Conservation (phyloP, 2,329 filamentous ascomycete genomes). For the Xylariales sp. region DNA sequence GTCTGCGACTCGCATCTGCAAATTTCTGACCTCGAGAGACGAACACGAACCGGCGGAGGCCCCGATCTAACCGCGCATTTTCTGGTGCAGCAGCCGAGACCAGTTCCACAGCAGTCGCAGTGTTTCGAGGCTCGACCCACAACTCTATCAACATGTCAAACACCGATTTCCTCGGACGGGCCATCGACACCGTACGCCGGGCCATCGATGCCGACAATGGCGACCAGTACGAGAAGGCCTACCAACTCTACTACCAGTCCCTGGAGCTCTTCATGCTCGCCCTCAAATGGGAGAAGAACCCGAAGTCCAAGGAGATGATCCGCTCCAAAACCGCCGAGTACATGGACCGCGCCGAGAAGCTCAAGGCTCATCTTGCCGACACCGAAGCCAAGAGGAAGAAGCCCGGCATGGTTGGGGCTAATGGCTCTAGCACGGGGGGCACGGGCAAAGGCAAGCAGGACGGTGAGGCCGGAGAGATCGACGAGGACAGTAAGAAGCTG, state of each 20-base stretch:
- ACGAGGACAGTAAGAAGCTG: slow-evolving; percentile 94
- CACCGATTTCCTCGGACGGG: slow-evolving; percentile 93
- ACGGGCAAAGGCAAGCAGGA: slow-evolving; percentile 55
- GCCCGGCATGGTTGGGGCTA: slow-evolving; percentile 66
- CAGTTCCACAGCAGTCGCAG: too few species aligned
- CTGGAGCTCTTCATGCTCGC: slow-evolving; percentile 99
- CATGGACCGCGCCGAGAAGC: slow-evolving; percentile 97
- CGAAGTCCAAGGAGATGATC: slow-evolving; percentile 95
- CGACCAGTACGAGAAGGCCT: slow-evolving; percentile 95
- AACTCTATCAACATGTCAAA: slow-evolving; percentile 69
- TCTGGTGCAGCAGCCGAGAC: too few species aligned
- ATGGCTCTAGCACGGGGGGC: slow-evolving; percentile 61
- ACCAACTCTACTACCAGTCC: slow-evolving; percentile 91
- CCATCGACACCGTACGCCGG: slow-evolving; percentile 95
- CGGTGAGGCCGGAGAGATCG: slow-evolving; percentile 55
- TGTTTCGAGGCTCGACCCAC: too few species aligned
- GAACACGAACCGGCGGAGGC: too few species aligned
- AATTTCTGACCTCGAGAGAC: too few species aligned
- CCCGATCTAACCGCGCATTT: too few species aligned
- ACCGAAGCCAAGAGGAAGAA: slow-evolving; percentile 68
- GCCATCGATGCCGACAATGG: slow-evolving; percentile 95
- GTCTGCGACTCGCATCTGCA: too few species aligned
- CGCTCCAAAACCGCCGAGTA: slow-evolving; percentile 92
- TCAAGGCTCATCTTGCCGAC: slow-evolving; percentile 84
- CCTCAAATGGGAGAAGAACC: slow-evolving; percentile 99